Base-by-base conservation (phyloP, 306 rosid genomes). In the Abrus precatorius region DNA sequence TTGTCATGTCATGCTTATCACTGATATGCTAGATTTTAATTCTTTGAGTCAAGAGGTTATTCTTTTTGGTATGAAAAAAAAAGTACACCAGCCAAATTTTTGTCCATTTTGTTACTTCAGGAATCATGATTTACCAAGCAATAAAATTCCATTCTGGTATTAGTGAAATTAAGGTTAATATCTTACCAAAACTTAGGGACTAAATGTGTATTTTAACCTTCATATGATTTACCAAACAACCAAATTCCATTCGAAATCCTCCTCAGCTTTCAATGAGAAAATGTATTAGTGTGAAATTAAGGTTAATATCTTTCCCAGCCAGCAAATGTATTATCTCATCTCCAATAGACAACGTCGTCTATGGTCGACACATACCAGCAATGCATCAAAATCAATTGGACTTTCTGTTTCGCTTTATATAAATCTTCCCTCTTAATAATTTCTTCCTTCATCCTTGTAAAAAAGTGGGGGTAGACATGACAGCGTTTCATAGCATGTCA, bases 341-440 rank as follows among this genome's bases (percentile, higher is more conserved):
- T 59, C 65, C 41, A 30, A 28, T 11, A 29, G 38, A 4, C 66
- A 11, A 7, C 10, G 9, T 0, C 10, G 29, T 13, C 69, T 34
- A 34, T 34, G 12, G 11, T 36, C 69, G 9, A 63, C 41, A 32
- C 43, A 28, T 6, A 66, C 34, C n/a, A 29, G n/a, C 56, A 10
- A 55, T 55, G 57, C 49, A 55, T 78, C 1, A 20, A 10, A 13
- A 77, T 5, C 9, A 69, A 34, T 12, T 57, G 5, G 61, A 79
- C 48, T 68, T 55, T 45, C 40, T 56, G 1, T 41, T 34, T 56
- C 29, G 69, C 34, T 59, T 4, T 27, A 1, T 29, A 61, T 34
- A 59, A 47, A 69, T 70, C 32, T 70, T 61, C 34, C 64, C 34
- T 36, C 9, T 14, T 29, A 49, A 50, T 29, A 60, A 48, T 12